phyloP scores from a whole-genome alignment of 495 filamentous ascomycete species.

The Neurospora sp. region DNA sequence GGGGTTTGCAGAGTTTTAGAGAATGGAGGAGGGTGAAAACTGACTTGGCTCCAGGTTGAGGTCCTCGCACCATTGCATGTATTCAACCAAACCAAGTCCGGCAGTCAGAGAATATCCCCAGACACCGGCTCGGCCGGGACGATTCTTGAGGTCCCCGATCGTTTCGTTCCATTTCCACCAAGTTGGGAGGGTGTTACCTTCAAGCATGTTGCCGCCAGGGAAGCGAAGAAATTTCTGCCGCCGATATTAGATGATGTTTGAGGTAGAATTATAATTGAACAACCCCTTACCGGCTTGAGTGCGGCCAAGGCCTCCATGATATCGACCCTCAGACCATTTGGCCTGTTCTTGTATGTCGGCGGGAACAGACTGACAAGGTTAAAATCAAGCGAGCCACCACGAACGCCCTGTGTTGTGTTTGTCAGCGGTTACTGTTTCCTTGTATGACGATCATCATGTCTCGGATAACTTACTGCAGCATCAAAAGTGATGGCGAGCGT shows the following conservation, averaged over 20 bases:
- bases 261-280: neutral
- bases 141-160: slow-evolving; percentile 51
- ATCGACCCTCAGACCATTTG: slow-evolving; percentile 53
- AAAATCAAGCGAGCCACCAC: slow-evolving; percentile 45
- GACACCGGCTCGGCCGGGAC: slow-evolving; percentile 48
- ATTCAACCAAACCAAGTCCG: slow-evolving; percentile 53
- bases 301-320: slow-evolving; percentile 44
- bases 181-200: slow-evolving; percentile 39
- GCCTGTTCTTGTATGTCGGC: slow-evolving; percentile 51
- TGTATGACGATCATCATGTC: neutral
- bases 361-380: slow-evolving; percentile 58
- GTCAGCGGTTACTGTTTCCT: neutral
- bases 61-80: slow-evolving; percentile 57
- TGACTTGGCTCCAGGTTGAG: slow-evolving; percentile 43
- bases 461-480: slow-evolving; percentile 20
- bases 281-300: slow-evolving; percentile 31
- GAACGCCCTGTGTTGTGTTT: slow-evolving; percentile 19
- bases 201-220: slow-evolving; percentile 59
- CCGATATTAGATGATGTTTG: neutral
- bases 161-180: slow-evolving; percentile 63
- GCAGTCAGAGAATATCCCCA: slow-evolving; percentile 56
- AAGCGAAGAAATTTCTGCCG: slow-evolving; percentile 45
- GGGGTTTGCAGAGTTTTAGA: neutral
- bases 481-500: slow-evolving; percentile 54
- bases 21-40: neutral